Evolutionary conservation across 2,329 filamentous ascomycete genomes (phyloP), one percentile per base, ranked within the genome.

Genomic region (Eurotiales sp.): DNA sequence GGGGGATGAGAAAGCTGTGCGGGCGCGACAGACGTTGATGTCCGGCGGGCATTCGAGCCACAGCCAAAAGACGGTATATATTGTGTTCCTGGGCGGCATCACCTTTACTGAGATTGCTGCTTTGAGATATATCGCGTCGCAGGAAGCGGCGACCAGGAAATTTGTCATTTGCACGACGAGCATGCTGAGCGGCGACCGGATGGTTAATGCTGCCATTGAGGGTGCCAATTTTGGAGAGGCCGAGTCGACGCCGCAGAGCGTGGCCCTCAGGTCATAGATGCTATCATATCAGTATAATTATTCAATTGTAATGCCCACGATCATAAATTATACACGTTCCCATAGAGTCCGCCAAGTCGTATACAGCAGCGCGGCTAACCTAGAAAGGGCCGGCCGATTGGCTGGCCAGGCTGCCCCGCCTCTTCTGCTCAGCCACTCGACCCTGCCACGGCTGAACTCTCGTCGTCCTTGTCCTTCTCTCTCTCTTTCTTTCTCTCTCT

Each of bases 1-100:
- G 62, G 91, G 91, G 2, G 89, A 95, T 63, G 91, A 96, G 64
- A 95, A 93, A 67, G 90, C 91, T 1, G 84, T 92, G 27, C 91
- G 92, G 62, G 92, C 92, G 14, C 80, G 90, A 51, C 86, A 89
- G 54, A 81, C 95, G 22, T 75, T 99, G 34, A 29, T 40, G 7
- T 88, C 47, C 15, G 89, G 90, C 0, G 83, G 77, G 14, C 17
- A 21, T 17, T 12, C 17, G 17, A 32, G 19, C 44, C 81, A 81
- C 14, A 82, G 82, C 46, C 85, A 84, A 67, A 95, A 96, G 75
- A 92, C 88, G 0, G 86, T 95, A 0, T 88, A 96, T 64, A 85
- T 99, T n/a, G 95, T 97, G 60, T 97, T 97, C 71, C 75, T 99
- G 15, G 93, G 93, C n/a, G 95, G 93, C 2, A 88, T 99, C 50